Evolutionary conservation across 2,329 filamentous ascomycete species (phyloP).

Genomic region (Chalara sp.): DNA sequence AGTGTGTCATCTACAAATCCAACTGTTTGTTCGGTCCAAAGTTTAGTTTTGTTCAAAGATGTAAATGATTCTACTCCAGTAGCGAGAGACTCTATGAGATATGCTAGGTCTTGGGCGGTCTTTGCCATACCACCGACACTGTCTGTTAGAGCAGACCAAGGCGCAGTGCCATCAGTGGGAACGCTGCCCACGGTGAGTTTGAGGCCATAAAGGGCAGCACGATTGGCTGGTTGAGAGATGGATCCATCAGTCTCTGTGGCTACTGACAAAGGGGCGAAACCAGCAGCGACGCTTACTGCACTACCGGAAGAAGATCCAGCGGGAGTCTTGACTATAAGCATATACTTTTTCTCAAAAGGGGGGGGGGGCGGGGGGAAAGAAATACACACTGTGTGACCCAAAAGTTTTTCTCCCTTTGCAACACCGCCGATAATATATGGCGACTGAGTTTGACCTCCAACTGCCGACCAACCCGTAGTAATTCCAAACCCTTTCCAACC

Average conservation of each 20-base stretch:
- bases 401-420: neutral
- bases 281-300: conserved; percentile 40
- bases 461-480: neutral
- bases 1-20: neutral
- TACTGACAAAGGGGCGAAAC: conserved; percentile 31
- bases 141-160: neutral
- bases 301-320: conserved; percentile 52
- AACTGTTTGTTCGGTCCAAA: neutral
- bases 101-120: neutral
- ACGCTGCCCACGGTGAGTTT: neutral
- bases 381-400: neutral
- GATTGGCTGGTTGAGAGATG: conserved; percentile 45
- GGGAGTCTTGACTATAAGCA: conserved; percentile 6
- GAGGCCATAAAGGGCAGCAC: conserved; percentile 21
- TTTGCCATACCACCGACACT: neutral
- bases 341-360: neutral
- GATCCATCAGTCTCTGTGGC: conserved; percentile 59
- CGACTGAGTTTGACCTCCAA: neutral
- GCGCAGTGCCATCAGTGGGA: neutral
- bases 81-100: neutral
- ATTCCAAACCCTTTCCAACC: neutral
- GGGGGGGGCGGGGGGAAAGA: neutral
- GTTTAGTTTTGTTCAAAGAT: neutral
- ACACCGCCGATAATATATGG: neutral
- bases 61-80: neutral